Percentiles rank a stretch among this genome's conserved stretches.
Evolutionary conservation across 306 rosid species (phyloP).

Genomic region (Vigna nakashimae): DNA sequence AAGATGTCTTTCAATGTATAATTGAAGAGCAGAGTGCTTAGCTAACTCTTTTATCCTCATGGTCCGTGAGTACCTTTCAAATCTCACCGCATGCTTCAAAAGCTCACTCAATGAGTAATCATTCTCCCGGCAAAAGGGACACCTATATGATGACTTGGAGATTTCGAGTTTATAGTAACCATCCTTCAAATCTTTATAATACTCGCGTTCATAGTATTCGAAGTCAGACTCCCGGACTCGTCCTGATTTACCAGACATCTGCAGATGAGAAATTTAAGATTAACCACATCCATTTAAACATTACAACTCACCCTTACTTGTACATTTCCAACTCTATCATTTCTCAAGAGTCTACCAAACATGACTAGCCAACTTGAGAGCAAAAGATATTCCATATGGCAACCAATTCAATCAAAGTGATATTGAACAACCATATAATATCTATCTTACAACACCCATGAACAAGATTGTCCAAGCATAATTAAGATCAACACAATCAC

Average conservation of each 20-base stretch:
- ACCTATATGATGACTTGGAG: constrained; percentile 57
- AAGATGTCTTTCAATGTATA: constrained; percentile 56
- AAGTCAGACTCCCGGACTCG: constrained; percentile 51
- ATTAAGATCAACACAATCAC: no score
- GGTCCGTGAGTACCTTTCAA: constrained; percentile 37
- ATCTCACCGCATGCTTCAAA: constrained; percentile 57
- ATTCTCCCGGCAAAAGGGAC: constrained; percentile 70
- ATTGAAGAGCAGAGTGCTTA: constrained; percentile 63
- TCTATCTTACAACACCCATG: no score
- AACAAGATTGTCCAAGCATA: no score
- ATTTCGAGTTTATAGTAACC: constrained; percentile 43
- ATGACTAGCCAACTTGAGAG: no score
- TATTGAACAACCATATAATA: no score
- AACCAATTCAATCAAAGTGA: no score
- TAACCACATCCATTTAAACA: not conserved
- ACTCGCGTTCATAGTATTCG: constrained; percentile 40
- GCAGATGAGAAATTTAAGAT: constrained; percentile 33
- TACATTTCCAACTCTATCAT: no score
- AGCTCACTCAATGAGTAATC: constrained; percentile 56
- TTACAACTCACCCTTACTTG: no score
- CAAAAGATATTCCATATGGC: no score
- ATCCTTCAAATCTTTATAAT: constrained; percentile 57
- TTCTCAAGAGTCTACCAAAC: no score
- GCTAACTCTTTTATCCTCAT: constrained; percentile 52
- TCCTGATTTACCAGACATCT: constrained; percentile 45